Base-by-base conservation (phyloP, 1,284 basidiomycete genomes). In the Puccinia hordei region DNA sequence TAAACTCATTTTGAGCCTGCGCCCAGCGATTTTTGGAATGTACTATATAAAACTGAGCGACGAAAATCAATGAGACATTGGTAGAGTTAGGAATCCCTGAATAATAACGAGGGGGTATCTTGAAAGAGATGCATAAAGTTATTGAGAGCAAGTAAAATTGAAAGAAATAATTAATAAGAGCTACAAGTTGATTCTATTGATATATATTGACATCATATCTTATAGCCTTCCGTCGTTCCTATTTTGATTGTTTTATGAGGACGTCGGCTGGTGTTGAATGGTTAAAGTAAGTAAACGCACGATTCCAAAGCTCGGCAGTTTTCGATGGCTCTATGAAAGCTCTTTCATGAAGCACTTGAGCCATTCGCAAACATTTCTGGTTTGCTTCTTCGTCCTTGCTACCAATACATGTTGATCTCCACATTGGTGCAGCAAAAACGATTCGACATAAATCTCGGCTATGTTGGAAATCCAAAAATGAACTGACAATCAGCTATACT, bases 401-500 rank as follows among this genome's bases (percentile, higher is more conserved):
- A 30, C 9, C 53, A 44, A 10, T 4, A 38, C 72, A 73, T 13
- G 72, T 73, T 35, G 51, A 57, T 30, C 72, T 57, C 72, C 72
- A 73, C 6, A 73, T 35, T 41, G 72, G 53, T 24, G 53, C 22
- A 27, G 72, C 72, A 73, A 73, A 73, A 9, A 73, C 72, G 51
- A 73, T 73, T 27, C 72, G 72, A 35, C 72, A 73, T 38, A 73
- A 44, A 73, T 73, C 72, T 0, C 72, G 72, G 13, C 72, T 73
- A 44, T 46, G 55, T 35, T 71, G n/a, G 33, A 24, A 71, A 33
- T 38, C 49, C 51, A 53, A 51, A 30, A 51, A 24, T 15, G 68
- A 30, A 35, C 30, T 33, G 6, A 53, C 4, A 12, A 2, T 71
- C n/a, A 71, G 44, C 2, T 44, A 24, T 35, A 15, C 35, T 44